Conservation (phyloP, 2,329 filamentous ascomycete genomes). For the Juglanconis juglandina region DNA sequence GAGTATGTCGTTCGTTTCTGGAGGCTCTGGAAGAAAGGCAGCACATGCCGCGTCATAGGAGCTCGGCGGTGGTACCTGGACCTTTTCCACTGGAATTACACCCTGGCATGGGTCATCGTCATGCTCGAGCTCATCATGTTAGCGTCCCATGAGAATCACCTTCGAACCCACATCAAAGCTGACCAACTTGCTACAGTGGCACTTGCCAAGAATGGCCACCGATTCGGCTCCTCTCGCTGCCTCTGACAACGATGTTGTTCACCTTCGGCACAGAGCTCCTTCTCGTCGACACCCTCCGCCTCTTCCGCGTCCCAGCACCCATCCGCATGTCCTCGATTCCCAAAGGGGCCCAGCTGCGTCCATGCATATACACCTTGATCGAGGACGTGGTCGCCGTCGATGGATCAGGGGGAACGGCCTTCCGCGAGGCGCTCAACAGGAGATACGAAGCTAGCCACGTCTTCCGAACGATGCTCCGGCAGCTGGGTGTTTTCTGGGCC, state of each 20-base stretch:
- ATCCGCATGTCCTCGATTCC: slow-evolving; percentile 62
- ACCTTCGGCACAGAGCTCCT: slow-evolving; percentile 41
- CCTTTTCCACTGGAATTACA: slow-evolving; percentile 57
- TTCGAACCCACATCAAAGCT: background rate
- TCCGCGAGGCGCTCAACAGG: slow-evolving; percentile 46
- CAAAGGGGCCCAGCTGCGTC: slow-evolving; percentile 56
- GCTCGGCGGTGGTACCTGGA: slow-evolving; percentile 39
- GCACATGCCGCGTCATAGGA: slow-evolving; percentile 45
- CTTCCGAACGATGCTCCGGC: slow-evolving; percentile 51
- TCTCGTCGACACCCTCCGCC: slow-evolving; percentile 36
- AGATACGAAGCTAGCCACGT: slow-evolving; percentile 52
- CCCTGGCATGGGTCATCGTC: slow-evolving; percentile 51
- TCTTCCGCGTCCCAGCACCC: slow-evolving; percentile 40
- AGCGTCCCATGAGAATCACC: slow-evolving; percentile 11
- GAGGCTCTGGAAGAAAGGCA: slow-evolving; percentile 49
- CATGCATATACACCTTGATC: slow-evolving; percentile 61
- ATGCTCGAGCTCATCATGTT: slow-evolving; percentile 53
- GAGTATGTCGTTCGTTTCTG: slow-evolving; percentile 51
- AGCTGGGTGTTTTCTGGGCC: slow-evolving; percentile 56
- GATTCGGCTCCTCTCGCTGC: slow-evolving; percentile 49
- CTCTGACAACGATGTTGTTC: slow-evolving; percentile 48
- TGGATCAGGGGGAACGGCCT: slow-evolving; percentile 54
- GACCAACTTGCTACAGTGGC: slow-evolving; percentile 5
- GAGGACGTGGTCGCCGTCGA: slow-evolving; percentile 68
- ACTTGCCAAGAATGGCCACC: slow-evolving; percentile 43